Evolutionary conservation across 2,329 filamentous ascomycete genomes (phyloP).

Genomic region (Fusarium annulatum): DNA sequence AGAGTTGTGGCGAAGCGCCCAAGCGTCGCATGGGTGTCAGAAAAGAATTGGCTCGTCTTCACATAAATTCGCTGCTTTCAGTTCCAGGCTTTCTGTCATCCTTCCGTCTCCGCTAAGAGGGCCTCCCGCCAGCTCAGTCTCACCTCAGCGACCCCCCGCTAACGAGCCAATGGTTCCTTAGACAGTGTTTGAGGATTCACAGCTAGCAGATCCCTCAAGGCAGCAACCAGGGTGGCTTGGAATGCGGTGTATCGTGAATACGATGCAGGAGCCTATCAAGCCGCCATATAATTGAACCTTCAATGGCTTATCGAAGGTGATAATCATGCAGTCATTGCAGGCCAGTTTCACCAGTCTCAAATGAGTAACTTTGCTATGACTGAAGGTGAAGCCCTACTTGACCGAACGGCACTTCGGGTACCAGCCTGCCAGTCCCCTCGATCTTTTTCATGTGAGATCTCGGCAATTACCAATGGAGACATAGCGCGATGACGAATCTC

Average conservation of each 20-base stretch:
- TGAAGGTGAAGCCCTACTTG: not conserved
- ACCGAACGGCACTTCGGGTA: not conserved
- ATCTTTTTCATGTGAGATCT: not conserved
- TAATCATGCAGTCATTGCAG: not conserved
- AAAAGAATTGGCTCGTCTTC: accelerated
- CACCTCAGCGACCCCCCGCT: constrained; percentile 13
- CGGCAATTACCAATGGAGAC: not conserved
- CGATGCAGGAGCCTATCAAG: not conserved
- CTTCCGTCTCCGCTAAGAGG: not conserved
- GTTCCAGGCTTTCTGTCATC: not conserved
- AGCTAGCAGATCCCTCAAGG: constrained; percentile 1
- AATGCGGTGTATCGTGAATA: not conserved
- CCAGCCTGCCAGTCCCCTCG: not conserved
- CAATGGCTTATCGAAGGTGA: not conserved
- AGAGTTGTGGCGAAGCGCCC: constrained; percentile 12
- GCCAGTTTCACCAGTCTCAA: not conserved
- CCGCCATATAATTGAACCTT: not conserved
- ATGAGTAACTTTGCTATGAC: not conserved
- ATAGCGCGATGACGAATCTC: too few species aligned
- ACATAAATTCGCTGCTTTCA: not conserved
- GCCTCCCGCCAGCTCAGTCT: constrained; percentile 21
- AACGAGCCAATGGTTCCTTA: not conserved
- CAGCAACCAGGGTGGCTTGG: constrained; percentile 2
- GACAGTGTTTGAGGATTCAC: not conserved
- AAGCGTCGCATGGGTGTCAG: not conserved